Evolutionary conservation across 2,329 filamentous ascomycete species (phyloP).

Genomic region (Epichloe typhina): DNA sequence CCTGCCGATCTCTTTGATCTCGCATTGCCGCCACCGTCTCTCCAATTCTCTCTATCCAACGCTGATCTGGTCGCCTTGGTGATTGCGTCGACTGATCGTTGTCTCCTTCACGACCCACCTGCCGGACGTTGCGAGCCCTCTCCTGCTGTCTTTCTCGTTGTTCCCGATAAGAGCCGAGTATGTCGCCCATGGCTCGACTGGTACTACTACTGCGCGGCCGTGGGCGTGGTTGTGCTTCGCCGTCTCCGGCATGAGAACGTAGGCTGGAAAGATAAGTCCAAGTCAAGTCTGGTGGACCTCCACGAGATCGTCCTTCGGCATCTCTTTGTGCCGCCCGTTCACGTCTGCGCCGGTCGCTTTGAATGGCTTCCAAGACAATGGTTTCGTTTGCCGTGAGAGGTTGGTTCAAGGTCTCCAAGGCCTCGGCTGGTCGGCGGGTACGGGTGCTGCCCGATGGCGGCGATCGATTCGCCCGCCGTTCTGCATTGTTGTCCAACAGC

Average conservation of each 20-base stretch:
- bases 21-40: conserved; percentile 24
- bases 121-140: conserved; percentile 21
- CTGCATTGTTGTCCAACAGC: conserved; percentile 33
- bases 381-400: conserved; percentile 42
- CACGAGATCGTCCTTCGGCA: conserved; percentile 13
- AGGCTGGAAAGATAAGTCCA: conserved; percentile 10
- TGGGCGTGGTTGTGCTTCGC: conserved; percentile 18
- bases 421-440: conserved; percentile 13
- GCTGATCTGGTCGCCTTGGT: conserved; percentile 15
- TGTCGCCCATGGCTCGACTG: conserved; percentile 25
- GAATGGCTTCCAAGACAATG: conserved; percentile 41
- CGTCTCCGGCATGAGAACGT: conserved; percentile 10
- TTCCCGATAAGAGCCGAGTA: conserved; percentile 25
- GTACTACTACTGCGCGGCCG: conserved; percentile 22
- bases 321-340: conserved; percentile 25
- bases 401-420: conserved; percentile 31
- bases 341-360: conserved; percentile 37
- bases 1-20: conserved; percentile 23
- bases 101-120: conserved; percentile 16
- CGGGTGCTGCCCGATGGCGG: conserved; percentile 2
- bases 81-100: conserved; percentile 1
- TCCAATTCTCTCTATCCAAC: conserved; percentile 20
- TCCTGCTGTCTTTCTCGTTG: conserved; percentile 22
- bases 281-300: conserved; percentile 8
- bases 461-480: conserved; percentile 21